Evolutionary conservation across 202 grass and related monocot genomes (phyloP), one percentile per base, ranked within the genome.

Genomic region (Schoenoplectus triqueter): DNA sequence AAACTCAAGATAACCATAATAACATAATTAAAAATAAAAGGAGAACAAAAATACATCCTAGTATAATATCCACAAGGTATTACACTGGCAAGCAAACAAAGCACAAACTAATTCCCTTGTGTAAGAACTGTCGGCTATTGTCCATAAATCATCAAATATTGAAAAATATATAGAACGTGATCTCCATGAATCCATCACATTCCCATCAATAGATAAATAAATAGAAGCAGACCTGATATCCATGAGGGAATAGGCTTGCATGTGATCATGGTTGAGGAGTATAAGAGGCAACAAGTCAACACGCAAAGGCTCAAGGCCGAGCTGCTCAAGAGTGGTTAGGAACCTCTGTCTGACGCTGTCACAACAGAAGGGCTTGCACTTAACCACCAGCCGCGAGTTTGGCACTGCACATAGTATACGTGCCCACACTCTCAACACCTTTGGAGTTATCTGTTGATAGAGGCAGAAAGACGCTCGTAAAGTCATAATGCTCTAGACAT

Each of bases 211-310:
- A 85, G 41, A 62, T 18, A 18, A 62, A 62, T 20, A 83, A 22
- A 15, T 44, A 82, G 68, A 17, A 85, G 63, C 64, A 74, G 44
- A 95, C 96, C 96, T 99, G 75, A 99, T 95, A 88, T 99, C 96
- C 90, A 99, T 99, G 66, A 99, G 72, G 56, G 96, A 99, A 91
- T 99, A 99, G 45, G 96, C 93, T 75, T 99, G 96, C 96, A 99
- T 99, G 88, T 99, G 96, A 82, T 99, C 96, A 82, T 99, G 93
- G 71, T 99, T 99, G 75, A 99, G 91, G 88, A 95, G 93, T 87
- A 99, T 99, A 49, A 99, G 89, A 59, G 96, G 93, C 79, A 99
- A 89, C 85, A 99, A 88, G 86, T 99, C 96, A 46, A 99, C 91
- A 63, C 96, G 85, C 80, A 92, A 65, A 49, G 96, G 78, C 80